These are phyloP conservation scores for Russula dissimulans DNA, from an alignment of 768 basidiomycete species.

Conservation along the genomic window DNA sequence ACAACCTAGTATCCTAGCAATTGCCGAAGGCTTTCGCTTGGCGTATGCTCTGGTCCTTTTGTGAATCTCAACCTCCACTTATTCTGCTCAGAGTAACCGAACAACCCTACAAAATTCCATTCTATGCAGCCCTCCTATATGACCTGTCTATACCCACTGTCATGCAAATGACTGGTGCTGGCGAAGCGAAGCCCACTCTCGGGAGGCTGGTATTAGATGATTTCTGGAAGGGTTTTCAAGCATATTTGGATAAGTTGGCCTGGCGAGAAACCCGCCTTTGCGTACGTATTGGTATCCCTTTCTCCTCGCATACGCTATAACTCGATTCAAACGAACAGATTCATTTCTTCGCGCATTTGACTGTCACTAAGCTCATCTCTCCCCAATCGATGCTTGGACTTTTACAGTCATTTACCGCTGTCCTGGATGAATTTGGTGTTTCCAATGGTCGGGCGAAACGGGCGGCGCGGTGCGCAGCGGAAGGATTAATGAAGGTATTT, in stretches of 20 bases:
- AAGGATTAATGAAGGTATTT: constrained; percentile 66
- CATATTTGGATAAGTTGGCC: constrained; percentile 76
- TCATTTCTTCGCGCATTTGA: constrained; percentile 87
- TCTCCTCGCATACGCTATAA: background rate
- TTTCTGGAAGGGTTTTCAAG: constrained; percentile 85
- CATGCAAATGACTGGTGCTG: constrained; percentile 24
- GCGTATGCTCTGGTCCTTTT: constrained; percentile 34
- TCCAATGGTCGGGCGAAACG: constrained; percentile 77
- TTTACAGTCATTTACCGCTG: constrained; percentile 74
- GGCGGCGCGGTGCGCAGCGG: constrained; percentile 72
- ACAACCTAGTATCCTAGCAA: constrained; percentile 47
- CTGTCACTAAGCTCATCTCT: constrained; percentile 65
- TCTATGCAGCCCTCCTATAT: constrained; percentile 74
- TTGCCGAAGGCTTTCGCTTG: constrained; percentile 69
- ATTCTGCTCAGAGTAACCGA: constrained; percentile 59
- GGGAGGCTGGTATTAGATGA: constrained; percentile 77
- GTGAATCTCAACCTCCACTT: background rate
- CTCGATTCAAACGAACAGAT: constrained; percentile 41
- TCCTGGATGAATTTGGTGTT: constrained; percentile 83
- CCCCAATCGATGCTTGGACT: constrained; percentile 71
- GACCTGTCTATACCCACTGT: constrained; percentile 43
- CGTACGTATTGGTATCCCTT: constrained; percentile 38
- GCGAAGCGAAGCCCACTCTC: constrained; percentile 35
- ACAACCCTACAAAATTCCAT: constrained; percentile 89
- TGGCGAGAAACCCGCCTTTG: constrained; percentile 88